A percentile compares a stretch with the other conserved stretches of the same genome.
phyloP scores from a whole-genome alignment of 129 eudicot species.

The Flaveria linearis region DNA sequence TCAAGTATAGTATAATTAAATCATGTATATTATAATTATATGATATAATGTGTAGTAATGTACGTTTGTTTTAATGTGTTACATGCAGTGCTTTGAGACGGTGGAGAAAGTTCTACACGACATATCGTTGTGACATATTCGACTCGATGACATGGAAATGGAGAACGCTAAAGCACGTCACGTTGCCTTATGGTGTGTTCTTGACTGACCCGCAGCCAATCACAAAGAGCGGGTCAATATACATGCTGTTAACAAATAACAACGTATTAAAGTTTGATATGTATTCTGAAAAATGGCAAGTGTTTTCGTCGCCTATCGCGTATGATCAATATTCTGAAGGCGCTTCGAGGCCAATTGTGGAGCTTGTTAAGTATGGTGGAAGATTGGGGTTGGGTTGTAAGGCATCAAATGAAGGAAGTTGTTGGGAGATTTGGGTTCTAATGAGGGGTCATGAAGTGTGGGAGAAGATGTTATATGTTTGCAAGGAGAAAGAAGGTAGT shows the following conservation, averaged over 20 bases:
- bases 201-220: not conserved
- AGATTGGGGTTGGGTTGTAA: conserved; percentile 10
- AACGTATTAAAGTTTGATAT: conserved; percentile 10
- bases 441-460: not conserved
- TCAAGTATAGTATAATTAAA: too few species aligned
- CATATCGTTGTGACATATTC: conserved; percentile 17
- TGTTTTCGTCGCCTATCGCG: not conserved
- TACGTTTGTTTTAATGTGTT: too few species aligned
- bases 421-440: conserved; percentile 23
- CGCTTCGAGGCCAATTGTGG: not conserved
- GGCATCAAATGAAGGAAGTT: not conserved
- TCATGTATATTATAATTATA: not conserved
- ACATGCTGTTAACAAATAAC: conserved; percentile 13
- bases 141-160: conserved; percentile 20
- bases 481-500: conserved; percentile 7
- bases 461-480: not conserved
- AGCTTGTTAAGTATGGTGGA: conserved; percentile 11
- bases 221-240: conserved; percentile 14
- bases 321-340: not conserved
- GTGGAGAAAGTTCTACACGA: not conserved
- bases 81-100: too few species aligned
- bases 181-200: not conserved
- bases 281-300: not conserved
- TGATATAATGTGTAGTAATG: too few species aligned
- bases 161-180: not conserved